Base-by-base conservation (phyloP, 1,284 basidiomycete species). In the Macrocybe sp. region DNA sequence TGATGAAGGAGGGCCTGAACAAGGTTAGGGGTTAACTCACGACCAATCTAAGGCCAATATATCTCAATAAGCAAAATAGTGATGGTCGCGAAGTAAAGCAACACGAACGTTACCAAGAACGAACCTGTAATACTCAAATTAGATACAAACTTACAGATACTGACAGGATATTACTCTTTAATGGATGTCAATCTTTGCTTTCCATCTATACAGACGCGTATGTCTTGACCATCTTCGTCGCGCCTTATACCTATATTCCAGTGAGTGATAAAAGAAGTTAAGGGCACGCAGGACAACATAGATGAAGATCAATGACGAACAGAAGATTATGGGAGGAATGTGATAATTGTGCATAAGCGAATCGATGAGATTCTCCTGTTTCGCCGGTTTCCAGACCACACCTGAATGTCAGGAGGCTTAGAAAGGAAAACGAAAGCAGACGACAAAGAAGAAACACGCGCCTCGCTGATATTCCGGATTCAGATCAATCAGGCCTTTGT, bases 131-230 rank as follows among this genome's bases (percentile, higher is more conserved):
- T 22, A 30, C 14, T 29, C 6, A 16, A 4, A 33, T n/a, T 7
- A 37, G 12, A n/a, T 37, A 42, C 36, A 40, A 46, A 30, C 40
- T 37, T 36, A 33, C 6, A n/a, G 38, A 22, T 22, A 22, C 22
- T 22, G 22, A 22, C 22, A 22, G 4, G 2, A 16, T 51, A 55
- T 12, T 41, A 81, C 81, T 70, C 67, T 40, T 75, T 68, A 31
- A 87, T 77, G 0, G 84, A 84, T 1, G 85, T 87, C 41, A 87
- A 55, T n/a, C 85, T 69, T 55, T 87, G 84, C 58, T 87, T 87
- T 5, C 85, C 84, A 49, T 86, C 84, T 10, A 87, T 84, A 50
- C 84, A 87, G 0, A 73, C 74, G 44, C 73, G 72, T 0, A 55
- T 63, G 52, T 79, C 75, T 1, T 66, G 59, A 0, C 77, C 79